Evolutionary conservation across 1,284 basidiomycete genomes (phyloP), one percentile per base, ranked within the genome.

Genomic region (Marasmius sp.): DNA sequence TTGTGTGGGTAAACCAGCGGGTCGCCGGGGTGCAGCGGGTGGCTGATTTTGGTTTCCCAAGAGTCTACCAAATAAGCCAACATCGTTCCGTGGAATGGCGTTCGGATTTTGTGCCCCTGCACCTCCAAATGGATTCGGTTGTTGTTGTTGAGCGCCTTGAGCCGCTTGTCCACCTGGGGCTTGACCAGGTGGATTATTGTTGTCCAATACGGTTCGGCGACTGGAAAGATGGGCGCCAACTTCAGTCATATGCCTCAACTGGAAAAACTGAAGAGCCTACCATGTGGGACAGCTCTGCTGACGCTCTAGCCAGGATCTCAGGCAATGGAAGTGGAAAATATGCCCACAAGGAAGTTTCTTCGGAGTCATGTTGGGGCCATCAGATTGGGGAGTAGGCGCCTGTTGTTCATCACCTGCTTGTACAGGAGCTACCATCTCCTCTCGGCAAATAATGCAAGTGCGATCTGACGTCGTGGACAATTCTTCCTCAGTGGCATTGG

Each of bases 361-460:
- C 4, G 97, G 97, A 7, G 95, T 97, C 61, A 93, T 93, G 70
- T 98, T 98, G 20, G 93, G 94, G 1, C 92, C 94, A 61, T 90
- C 90, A 6, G 52, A 16, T 38, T 74, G 71, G 48, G 72, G 71
- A 0, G 61, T 69, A 58, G 75, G 69, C 61, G 71, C 71, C 60
- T 68, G 67, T 55, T 69, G 71, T 39, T 67, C 66, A 56, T 75
- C 75, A 47, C 66, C 69, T 52, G 75, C 72, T 58, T 76, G 74
- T 45, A 68, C 74, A 55, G 77, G 76, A 18, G 81, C 73, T 41
- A 85, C 75, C 94, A 99, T 96, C 72, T 99, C 97, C 76, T 99
- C 97, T n/a, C 97, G 85, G 72, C 97, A 98, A 68, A 99, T 98
- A 71, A 99, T 98, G 72, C 97, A 99, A 2, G 95, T 98, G 61